Conservation (phyloP, 2,329 filamentous ascomycete genomes). For the Furcasterigmium furcatum region DNA sequence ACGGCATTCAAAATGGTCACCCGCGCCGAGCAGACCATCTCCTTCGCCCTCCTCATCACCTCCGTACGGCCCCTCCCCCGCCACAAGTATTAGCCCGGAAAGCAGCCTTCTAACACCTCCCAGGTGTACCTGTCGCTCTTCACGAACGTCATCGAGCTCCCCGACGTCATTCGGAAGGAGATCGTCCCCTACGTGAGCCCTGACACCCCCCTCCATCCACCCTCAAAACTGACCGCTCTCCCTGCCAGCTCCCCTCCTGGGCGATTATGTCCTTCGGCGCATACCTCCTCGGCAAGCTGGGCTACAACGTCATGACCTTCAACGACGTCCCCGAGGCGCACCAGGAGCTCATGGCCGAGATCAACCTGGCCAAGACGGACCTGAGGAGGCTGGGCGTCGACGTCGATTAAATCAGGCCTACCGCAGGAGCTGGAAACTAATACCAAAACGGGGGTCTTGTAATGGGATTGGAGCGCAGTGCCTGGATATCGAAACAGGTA, state of each 20-base stretch:
- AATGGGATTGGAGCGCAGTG: neutral
- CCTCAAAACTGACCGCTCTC: conserved; percentile 2
- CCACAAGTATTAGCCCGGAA: neutral
- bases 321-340: conserved; percentile 93
- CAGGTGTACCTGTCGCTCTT: conserved; percentile 88
- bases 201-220: neutral
- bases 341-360: conserved; percentile 83
- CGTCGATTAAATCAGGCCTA: conserved; percentile 65
- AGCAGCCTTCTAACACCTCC: neutral
- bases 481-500: no score
- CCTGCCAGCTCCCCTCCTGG: conserved; percentile 84
- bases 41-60: conserved; percentile 79
- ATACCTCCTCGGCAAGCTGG: conserved; percentile 87
- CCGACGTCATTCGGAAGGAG: conserved; percentile 73
- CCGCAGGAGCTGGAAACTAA: neutral
- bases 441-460: conserved; percentile 1
- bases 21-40: conserved; percentile 89
- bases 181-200: conserved; percentile 82
- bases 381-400: conserved; percentile 72
- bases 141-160: conserved; percentile 79
- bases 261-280: conserved; percentile 86
- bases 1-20: conserved; percentile 65
- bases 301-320: conserved; percentile 91
- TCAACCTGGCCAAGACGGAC: conserved; percentile 72
- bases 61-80: conserved; percentile 58